phyloP scores from a whole-genome alignment of 148 eudicot species.

The Amaranthus cruentus region DNA sequence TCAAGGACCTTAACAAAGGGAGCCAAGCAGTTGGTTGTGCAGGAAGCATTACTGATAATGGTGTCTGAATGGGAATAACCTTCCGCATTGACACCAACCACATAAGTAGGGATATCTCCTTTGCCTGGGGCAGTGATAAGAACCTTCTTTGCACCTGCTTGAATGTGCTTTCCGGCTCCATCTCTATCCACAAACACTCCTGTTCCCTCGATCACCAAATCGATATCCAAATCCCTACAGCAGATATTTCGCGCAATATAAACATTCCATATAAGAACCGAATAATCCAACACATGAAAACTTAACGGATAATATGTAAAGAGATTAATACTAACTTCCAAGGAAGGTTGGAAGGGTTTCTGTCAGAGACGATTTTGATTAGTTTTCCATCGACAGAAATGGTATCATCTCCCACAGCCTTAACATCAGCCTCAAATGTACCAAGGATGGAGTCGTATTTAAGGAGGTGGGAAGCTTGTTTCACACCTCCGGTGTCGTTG shows the following conservation, averaged over 20 bases:
- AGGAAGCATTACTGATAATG: slow-evolving; percentile 95
- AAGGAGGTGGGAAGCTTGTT: slow-evolving; percentile 97
- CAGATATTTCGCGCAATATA: neutral
- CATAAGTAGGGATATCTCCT: slow-evolving; percentile 96
- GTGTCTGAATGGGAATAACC: slow-evolving; percentile 45
- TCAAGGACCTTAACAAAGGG: slow-evolving; percentile 98
- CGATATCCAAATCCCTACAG: slow-evolving; percentile 72
- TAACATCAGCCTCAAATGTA: slow-evolving; percentile 89
- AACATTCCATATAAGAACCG: neutral
- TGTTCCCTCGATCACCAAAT: slow-evolving; percentile 93
- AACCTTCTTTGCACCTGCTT: slow-evolving; percentile 95
- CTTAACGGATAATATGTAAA: neutral
- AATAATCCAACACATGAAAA: neutral
- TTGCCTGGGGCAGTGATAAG: slow-evolving; percentile 95
- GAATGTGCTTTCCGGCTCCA: slow-evolving; percentile 90
- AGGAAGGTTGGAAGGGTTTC: slow-evolving; percentile 86
- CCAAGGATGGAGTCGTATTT: slow-evolving; percentile 98
- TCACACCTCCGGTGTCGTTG: slow-evolving; percentile 97
- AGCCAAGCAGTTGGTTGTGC: slow-evolving; percentile 97
- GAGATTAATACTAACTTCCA: slow-evolving; percentile 53
- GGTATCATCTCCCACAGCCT: slow-evolving; percentile 61
- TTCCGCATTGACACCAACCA: slow-evolving; percentile 84
- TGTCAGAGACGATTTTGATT: slow-evolving; percentile 79
- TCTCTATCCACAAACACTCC: slow-evolving; percentile 99
- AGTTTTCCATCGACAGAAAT: slow-evolving; percentile 95